These are phyloP conservation scores for Pascua guehoae DNA, from an alignment of 1,284 basidiomycete species.

Conservation along the genomic window DNA sequence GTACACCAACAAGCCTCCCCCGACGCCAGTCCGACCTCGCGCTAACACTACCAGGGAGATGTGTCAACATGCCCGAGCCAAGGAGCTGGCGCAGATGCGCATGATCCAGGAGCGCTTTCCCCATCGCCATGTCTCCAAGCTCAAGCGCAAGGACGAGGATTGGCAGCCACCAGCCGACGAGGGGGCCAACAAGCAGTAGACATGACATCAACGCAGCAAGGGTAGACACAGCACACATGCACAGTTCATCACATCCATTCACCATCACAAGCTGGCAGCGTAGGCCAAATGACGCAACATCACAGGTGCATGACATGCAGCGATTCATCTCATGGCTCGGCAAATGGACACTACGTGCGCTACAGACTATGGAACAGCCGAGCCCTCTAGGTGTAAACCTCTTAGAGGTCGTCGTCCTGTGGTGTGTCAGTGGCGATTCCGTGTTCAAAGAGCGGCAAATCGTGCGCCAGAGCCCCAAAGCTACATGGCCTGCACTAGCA, in stretches of 20 bases:
- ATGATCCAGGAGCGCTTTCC: slow-evolving; percentile 45
- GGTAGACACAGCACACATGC: neutral
- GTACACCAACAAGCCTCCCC: no score
- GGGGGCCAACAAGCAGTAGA: neutral
- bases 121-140: slow-evolving; percentile 45
- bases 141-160: slow-evolving; percentile 22
- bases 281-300: no score
- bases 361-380: slow-evolving; percentile 14
- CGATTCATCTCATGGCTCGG: slow-evolving; percentile 21
- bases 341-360: slow-evolving; percentile 5
- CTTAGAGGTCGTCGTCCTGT: slow-evolving; percentile 47
- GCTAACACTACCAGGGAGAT: slow-evolving; percentile 30
- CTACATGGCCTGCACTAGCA: no score
- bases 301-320: slow-evolving; percentile 14
- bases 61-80: slow-evolving; percentile 38
- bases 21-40: neutral
- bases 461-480: neutral
- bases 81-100: slow-evolving; percentile 42
- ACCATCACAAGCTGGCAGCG: neutral
- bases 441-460: neutral
- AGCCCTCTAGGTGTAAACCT: neutral
- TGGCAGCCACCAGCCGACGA: slow-evolving; percentile 7
- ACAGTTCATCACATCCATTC: slow-evolving; percentile 6
- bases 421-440: neutral
- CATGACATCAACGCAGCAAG: neutral